A percentile compares a stretch with the other conserved stretches of the same genome.
Evolutionary conservation across 2,329 filamentous ascomycete species (phyloP).

Genomic region (Grosmannia huntii): DNA sequence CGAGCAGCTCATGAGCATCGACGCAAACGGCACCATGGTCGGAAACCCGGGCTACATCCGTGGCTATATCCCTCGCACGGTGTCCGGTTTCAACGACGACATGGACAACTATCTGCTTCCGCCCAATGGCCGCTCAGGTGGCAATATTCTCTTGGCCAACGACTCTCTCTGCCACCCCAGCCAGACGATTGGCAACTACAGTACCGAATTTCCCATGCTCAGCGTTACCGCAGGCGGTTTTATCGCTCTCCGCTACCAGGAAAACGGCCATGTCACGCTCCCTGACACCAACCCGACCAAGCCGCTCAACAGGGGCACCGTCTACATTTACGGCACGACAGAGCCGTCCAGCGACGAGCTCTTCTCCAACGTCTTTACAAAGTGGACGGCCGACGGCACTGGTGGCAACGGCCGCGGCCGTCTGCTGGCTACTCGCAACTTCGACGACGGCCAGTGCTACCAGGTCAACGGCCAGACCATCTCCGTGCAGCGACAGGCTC

Average conservation of each 20-base stretch:
- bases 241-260: slow-evolving; percentile 54
- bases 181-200: slow-evolving; percentile 49
- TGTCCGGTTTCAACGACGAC: slow-evolving; percentile 42
- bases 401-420: slow-evolving; percentile 69
- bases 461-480: slow-evolving; percentile 54
- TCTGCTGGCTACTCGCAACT: slow-evolving; percentile 67
- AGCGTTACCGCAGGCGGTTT: slow-evolving; percentile 45
- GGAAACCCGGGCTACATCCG: slow-evolving; percentile 64
- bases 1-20: slow-evolving; percentile 60
- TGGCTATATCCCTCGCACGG: slow-evolving; percentile 48
- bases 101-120: slow-evolving; percentile 54
- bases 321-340: slow-evolving; percentile 62
- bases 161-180: slow-evolving; percentile 50
- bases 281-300: slow-evolving; percentile 44
- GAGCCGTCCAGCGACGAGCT: slow-evolving; percentile 38
- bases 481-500: slow-evolving; percentile 42
- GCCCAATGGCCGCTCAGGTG: slow-evolving; percentile 30
- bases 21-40: slow-evolving; percentile 59
- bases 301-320: slow-evolving; percentile 53
- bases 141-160: slow-evolving; percentile 31
- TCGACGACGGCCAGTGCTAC: slow-evolving; percentile 84
- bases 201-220: slow-evolving; percentile 48
- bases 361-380: slow-evolving; percentile 53
- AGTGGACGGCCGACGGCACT: slow-evolving; percentile 68
- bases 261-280: slow-evolving; percentile 64